Evolutionary conservation across 2,329 filamentous ascomycete species (phyloP), one percentile per base, ranked within the genome.

Genomic region (Penicillium sp.): DNA sequence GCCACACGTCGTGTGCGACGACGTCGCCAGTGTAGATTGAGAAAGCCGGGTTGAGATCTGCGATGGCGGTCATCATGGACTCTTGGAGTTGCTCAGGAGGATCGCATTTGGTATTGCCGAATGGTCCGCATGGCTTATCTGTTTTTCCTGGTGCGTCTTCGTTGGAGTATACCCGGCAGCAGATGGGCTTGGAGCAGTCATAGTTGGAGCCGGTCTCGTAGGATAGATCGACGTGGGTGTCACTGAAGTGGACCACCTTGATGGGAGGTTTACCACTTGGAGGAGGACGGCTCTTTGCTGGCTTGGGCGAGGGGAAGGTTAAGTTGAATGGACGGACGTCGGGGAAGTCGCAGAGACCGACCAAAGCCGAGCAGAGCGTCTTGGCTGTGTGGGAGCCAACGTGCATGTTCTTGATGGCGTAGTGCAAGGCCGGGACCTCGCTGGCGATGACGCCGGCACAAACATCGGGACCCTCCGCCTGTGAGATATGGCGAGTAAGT

Each of bases 21-120:
- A 88, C 80, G 62, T 88, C 86, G 6, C 86, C 86, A 0, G 86
- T 88, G 73, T 86, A 88, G 54, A 88, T 79, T n/a, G 81, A 76
- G 62, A 88, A 86, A 1, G 79, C 78, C 0, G 83, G 80, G 60
- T 85, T 76, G 1, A 84, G 63, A 8, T 75, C 65, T 50, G 76
- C 65, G 56, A 81, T 78, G 15, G 78, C 78, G 13, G 61, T 66
- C 58, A 78, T 74, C 83, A 87, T 82, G 75, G 84, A 87, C 55
- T 83, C 71, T 66, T 87, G 84, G 1, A 88, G 77, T 17, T 71
- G 76, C 15, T 80, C 62, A 0, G 85, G 86, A 0, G 80, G 71
- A 66, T 87, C 85, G 61, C 85, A 87, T 3, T 81, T 80, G 51
- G 82, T 77, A 55, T 87, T 81, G 4, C 85, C 86, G 63, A 82